phyloP scores from a whole-genome alignment of 2,329 filamentous ascomycete species.

The Aspergillus sp. region DNA sequence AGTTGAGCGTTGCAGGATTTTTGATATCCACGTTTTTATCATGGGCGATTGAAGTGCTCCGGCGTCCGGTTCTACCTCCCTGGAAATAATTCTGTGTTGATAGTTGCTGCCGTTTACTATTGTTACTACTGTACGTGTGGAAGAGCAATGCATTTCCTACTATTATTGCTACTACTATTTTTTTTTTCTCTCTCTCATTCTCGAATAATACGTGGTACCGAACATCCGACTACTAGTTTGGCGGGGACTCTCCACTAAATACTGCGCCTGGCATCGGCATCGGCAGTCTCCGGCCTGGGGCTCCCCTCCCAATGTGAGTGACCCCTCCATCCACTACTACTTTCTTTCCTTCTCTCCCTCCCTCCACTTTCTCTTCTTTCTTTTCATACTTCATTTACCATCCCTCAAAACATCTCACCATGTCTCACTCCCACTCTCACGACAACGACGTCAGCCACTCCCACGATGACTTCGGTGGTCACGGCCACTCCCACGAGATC shows the following conservation, averaged over 20 bases:
- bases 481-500: constrained; percentile 95
- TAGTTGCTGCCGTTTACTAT: neutral
- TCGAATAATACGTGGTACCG: too few species aligned
- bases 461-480: constrained; percentile 63
- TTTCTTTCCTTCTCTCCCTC: neutral
- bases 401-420: constrained; percentile 1
- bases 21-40: constrained; percentile 38
- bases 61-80: neutral
- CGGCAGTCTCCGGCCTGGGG: constrained; percentile 1
- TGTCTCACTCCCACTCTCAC: constrained; percentile 46
- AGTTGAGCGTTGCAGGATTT: constrained; percentile 12
- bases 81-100: constrained; percentile 9
- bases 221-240: neutral
- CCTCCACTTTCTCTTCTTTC: neutral
- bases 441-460: constrained; percentile 40
- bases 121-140: constrained; percentile 1
- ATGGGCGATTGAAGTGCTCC: constrained; percentile 30
- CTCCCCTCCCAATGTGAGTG: too few species aligned
- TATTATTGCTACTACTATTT: neutral
- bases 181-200: too few species aligned
- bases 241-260: too few species aligned
- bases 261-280: neutral
- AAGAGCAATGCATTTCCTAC: neutral
- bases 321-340: constrained; percentile 1
- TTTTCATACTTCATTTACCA: neutral